Conservation (phyloP, 345 rosid genomes). For the Eucalyptus brandiana region DNA sequence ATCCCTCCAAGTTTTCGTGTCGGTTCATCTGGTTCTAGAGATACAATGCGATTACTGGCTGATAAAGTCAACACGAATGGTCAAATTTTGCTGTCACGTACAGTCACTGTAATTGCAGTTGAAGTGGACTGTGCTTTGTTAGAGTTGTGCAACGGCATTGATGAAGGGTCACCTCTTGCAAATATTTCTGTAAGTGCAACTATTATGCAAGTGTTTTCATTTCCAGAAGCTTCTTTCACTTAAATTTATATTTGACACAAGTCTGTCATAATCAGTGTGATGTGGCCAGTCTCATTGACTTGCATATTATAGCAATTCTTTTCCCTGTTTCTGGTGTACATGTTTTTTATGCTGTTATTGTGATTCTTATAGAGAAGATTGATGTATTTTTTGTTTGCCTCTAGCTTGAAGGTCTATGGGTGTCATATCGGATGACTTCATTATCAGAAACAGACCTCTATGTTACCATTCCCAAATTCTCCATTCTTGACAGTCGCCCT, state of each 20-base stretch:
- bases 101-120: constrained; percentile 76
- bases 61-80: constrained; percentile 91
- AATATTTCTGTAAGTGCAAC: constrained; percentile 63
- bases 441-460: constrained; percentile 90
- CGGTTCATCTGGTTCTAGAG: constrained; percentile 55
- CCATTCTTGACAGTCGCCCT: constrained; percentile 81
- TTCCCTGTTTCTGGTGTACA: background rate
- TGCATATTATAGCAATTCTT: background rate
- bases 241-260: background rate
- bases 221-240: background rate
- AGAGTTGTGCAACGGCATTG: constrained; percentile 77
- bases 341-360: background rate
- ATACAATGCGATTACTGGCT: constrained; percentile 71
- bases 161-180: constrained; percentile 82
- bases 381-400: background rate
- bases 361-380: background rate
- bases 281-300: background rate
- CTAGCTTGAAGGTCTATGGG: constrained; percentile 98
- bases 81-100: constrained; percentile 75
- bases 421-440: constrained; percentile 81
- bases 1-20: constrained; percentile 94
- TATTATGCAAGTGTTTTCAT: background rate
- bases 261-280: background rate
- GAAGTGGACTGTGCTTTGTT: constrained; percentile 80
- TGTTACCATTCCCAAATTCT: constrained; percentile 79